A percentile compares a stretch with the other conserved stretches of the same genome.
phyloP scores from a whole-genome alignment of 345 rosid species.

The Psidium friedrichsthalianum region DNA sequence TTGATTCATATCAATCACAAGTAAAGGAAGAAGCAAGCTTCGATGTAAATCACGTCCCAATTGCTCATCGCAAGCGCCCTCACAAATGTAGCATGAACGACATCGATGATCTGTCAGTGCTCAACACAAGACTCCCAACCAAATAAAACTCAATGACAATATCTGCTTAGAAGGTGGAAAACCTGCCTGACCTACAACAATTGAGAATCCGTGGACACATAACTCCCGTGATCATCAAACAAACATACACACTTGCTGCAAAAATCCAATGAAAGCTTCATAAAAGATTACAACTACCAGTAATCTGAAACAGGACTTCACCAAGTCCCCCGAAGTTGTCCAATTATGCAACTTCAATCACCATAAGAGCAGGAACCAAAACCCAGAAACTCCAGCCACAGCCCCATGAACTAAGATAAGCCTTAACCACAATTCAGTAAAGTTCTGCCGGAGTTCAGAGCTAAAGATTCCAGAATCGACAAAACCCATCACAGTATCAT shows the following conservation, averaged over 20 bases:
- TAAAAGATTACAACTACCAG: background rate
- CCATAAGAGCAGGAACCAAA: conserved; percentile 3
- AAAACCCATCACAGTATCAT: background rate
- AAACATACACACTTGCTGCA: background rate
- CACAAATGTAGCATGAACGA: background rate
- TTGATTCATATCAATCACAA: background rate
- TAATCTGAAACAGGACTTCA: background rate
- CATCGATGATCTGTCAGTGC: background rate
- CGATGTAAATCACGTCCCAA: background rate
- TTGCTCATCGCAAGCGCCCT: background rate
- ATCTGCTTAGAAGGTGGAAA: background rate
- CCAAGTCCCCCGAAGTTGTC: background rate
- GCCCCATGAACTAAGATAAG: background rate
- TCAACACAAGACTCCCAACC: background rate
- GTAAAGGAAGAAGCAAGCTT: background rate
- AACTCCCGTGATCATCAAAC: background rate
- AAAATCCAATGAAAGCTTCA: background rate
- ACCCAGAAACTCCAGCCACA: conserved; percentile 2
- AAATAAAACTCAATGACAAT: background rate
- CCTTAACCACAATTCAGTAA: conserved; percentile 1
- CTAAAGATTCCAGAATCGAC: conserved; percentile 9
- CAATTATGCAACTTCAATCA: background rate
- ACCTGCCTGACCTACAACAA: background rate
- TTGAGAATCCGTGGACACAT: background rate
- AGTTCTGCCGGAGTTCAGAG: conserved; percentile 6